Base-by-base conservation (phyloP, 2,329 filamentous ascomycete species). In the Achaetomium macrosporum region DNA sequence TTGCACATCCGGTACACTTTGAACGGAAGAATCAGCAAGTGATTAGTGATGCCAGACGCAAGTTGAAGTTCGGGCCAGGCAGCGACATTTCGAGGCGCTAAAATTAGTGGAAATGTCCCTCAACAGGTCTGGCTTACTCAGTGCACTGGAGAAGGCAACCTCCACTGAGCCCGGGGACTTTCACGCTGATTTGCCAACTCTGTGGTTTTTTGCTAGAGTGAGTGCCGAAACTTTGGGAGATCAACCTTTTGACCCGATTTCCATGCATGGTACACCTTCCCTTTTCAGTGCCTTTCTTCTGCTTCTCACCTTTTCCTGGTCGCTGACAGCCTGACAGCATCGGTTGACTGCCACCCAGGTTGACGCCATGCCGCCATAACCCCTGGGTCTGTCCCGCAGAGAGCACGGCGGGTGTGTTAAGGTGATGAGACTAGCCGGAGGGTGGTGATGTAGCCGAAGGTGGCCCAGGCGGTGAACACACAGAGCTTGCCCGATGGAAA, bases 401-500 rank as follows among this genome's bases (percentile, higher is more conserved):
- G 41, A 16, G 41, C 20, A 30, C 20, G 20, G 12, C 20, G 3
- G 41, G 10, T 15, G 20, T 2, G 15, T 42, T 13, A n/a, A 42
- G 35, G 15, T 35, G 33, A 12, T 35, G 33, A 35, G 33, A 35
- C 13, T 35, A 15, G 33, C 10, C 11, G 33, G 33, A 15, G 33
- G 10, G 33, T 12, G 10, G 33, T 12, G 30, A 46, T 33, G 50
- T 45, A 45, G 36, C 45, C 45, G 20, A 45, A n/a, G 16, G 51
- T 30, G 55, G 55, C 52, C 45, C 55, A 55, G 55, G 55, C 49
- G 44, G 44, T 51, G 45, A 44, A 47, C 31, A 17, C 36, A 49
- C 46, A 20, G 25, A 8, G 12, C 13, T n/a, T 30, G 33, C 33
- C 33, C 16, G 40, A 13, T 48, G 44, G 44, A 53, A 43, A 48